Evolutionary conservation across 352 stramenopile species (phyloP).

Genomic region (Pythium chondricola): DNA sequence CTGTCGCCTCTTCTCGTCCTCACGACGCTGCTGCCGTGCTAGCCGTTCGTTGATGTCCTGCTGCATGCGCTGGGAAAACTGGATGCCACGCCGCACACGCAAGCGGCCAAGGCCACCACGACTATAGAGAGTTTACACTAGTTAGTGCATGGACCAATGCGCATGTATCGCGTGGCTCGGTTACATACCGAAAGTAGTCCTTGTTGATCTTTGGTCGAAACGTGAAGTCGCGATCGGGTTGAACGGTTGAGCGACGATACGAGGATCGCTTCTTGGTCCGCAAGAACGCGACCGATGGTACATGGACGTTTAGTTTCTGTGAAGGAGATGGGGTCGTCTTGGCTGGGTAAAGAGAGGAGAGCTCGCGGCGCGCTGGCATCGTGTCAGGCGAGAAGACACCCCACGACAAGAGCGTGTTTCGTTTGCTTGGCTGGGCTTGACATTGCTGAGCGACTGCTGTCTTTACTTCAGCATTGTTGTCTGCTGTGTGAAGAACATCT

Average conservation of each 20-base stretch:
- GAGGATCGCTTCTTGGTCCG: conserved; percentile 3
- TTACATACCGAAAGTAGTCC: conserved; percentile 11
- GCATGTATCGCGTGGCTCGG: not conserved
- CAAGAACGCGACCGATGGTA: conserved; percentile 13
- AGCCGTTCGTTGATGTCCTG: conserved; percentile 34
- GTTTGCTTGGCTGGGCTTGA: not conserved
- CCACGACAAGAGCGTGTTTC: conserved; percentile 12
- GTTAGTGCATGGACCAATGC: not conserved
- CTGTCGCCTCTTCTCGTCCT: conserved; percentile 17
- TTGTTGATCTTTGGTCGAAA: conserved; percentile 56
- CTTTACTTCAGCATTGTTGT: too few relatives aligned
- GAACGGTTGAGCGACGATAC: conserved; percentile 8
- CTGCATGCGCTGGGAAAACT: conserved; percentile 29
- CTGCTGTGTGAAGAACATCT: too few relatives aligned
- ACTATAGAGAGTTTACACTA: not conserved
- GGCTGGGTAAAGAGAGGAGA: not conserved
- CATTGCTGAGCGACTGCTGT: not conserved
- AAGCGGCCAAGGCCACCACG: conserved; percentile 8
- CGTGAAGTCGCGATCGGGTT: conserved; percentile 28
- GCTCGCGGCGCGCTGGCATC: conserved; percentile 30
- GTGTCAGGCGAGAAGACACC: conserved; percentile 44
- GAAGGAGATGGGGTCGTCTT: not conserved
- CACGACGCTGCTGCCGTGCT: conserved; percentile 17
- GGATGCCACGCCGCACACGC: not conserved
- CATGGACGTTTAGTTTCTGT: conserved; percentile 7